These are phyloP conservation scores for Nephelium lappaceum DNA, from an alignment of 345 rosid genomes.

Conservation along the genomic window DNA sequence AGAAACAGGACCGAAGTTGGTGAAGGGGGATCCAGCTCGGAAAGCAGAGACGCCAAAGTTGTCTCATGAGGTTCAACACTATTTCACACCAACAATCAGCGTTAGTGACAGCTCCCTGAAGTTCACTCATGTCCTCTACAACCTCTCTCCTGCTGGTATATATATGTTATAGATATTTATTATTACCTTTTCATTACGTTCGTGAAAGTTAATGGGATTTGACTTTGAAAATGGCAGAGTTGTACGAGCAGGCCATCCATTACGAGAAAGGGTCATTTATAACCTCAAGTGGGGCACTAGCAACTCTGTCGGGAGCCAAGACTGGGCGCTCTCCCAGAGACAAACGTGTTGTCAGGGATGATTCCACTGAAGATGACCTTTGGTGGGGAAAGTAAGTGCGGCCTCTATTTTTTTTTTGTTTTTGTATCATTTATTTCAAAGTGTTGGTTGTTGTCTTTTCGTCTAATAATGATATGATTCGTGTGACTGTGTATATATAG, in stretches of 20 bases:
- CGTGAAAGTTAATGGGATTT: neutral
- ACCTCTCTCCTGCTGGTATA: constrained; percentile 92
- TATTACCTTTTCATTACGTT: neutral
- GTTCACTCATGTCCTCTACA: constrained; percentile 93
- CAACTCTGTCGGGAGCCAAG: constrained; percentile 95
- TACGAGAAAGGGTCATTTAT: constrained; percentile 90
- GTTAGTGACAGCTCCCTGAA: constrained; percentile 88
- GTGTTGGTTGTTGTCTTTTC: neutral
- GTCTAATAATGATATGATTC: neutral
- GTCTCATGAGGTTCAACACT: constrained; percentile 43
- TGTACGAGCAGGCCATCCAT: constrained; percentile 90
- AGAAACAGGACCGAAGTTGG: constrained; percentile 88
- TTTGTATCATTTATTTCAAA: neutral
- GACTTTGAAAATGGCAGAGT: constrained; percentile 44
- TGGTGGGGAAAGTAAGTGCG: constrained; percentile 99
- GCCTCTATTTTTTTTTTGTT: neutral
- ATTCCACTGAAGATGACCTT: constrained; percentile 64
- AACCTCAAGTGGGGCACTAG: constrained; percentile 83
- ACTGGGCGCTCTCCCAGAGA: constrained; percentile 94
- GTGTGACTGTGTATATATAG: constrained; percentile 32
- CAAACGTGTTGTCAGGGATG: constrained; percentile 90
- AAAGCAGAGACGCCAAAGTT: constrained; percentile 46
- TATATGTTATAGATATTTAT: no score
- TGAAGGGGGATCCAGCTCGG: constrained; percentile 82
- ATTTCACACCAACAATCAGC: constrained; percentile 53